These are phyloP conservation scores for Cladosporium colombiae DNA, from an alignment of 2,329 filamentous ascomycete genomes.

Conservation along the genomic window DNA sequence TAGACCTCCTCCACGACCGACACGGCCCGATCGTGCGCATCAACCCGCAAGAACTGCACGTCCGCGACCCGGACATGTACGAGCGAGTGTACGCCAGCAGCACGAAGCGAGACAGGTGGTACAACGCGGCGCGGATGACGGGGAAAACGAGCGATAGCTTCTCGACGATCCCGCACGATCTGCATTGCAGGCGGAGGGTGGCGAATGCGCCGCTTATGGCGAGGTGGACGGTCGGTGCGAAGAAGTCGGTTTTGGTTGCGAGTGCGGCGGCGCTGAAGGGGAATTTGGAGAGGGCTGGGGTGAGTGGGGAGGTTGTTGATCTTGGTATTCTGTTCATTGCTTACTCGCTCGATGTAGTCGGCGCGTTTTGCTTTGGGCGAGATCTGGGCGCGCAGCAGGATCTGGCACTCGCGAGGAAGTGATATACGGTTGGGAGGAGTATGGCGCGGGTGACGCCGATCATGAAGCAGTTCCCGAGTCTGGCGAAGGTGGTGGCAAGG, in stretches of 20 bases:
- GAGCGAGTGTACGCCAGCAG: neutral
- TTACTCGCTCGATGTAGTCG: neutral
- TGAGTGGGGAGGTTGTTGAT: neutral
- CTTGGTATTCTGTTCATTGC: neutral
- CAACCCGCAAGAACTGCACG: slow-evolving; percentile 48
- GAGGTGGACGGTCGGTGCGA: neutral
- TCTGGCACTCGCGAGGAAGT: neutral
- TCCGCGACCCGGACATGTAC: slow-evolving; percentile 31
- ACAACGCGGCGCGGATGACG: neutral
- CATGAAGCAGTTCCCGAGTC: neutral
- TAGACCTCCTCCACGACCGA: slow-evolving; percentile 40
- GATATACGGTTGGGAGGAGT: neutral
- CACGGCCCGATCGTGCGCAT: slow-evolving; percentile 53
- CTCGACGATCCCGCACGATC: neutral
- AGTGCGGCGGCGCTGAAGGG: neutral
- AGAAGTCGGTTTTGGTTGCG: neutral
- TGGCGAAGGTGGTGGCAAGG: neutral
- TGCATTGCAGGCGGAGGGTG: neutral
- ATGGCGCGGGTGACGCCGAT: neutral
- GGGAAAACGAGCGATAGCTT: neutral
- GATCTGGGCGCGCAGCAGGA: neutral
- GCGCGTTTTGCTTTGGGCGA: neutral
- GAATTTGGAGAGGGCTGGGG: neutral
- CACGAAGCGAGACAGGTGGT: neutral
- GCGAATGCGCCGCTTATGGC: neutral